These are phyloP conservation scores for Fomitopsis pulvina DNA, from an alignment of 768 basidiomycete species.

Conservation along the genomic window DNA sequence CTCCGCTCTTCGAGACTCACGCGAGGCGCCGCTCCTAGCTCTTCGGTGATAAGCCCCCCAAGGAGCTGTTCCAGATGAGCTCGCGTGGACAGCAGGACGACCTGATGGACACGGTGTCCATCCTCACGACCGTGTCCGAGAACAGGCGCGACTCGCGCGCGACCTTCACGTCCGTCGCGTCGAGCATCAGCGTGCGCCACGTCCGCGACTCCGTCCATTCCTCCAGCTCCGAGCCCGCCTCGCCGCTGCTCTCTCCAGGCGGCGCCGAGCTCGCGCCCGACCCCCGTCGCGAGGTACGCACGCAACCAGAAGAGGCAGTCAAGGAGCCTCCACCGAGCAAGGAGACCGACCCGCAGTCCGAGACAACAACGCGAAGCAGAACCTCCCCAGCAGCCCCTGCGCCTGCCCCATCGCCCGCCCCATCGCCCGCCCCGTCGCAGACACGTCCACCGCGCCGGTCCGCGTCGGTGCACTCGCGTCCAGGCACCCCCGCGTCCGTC, in stretches of 20 bases:
- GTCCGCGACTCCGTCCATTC: slow-evolving; percentile 8
- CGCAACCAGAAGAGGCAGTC: too few relatives aligned
- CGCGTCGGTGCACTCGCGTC: background rate
- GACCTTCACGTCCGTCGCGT: slow-evolving; percentile 18
- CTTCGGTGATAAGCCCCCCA: slow-evolving; percentile 44
- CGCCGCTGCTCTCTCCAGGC: slow-evolving; percentile 11
- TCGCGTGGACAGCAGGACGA: slow-evolving; percentile 16
- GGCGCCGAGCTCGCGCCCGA: too few relatives aligned
- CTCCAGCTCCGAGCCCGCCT: slow-evolving; percentile 4
- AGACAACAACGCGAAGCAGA: background rate
- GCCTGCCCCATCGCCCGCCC: background rate
- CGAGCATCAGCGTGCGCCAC: slow-evolving; percentile 7
- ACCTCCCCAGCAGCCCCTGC: background rate
- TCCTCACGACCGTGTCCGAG: slow-evolving; percentile 5
- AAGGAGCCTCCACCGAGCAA: background rate
- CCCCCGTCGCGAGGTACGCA: too few relatives aligned
- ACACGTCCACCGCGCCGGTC: too few relatives aligned
- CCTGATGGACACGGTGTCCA: slow-evolving; percentile 14
- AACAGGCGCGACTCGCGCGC: slow-evolving; percentile 16
- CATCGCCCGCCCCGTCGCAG: background rate
- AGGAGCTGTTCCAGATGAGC: slow-evolving; percentile 32
- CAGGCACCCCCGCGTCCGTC: background rate
- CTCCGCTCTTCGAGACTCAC: background rate
- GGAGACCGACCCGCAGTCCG: background rate
- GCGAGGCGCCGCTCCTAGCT: slow-evolving; percentile 24